Percentiles rank a stretch among this genome's conserved stretches.
Evolutionary conservation across 805 yeast species (phyloP).

Genomic region (Yamadazyma paraphyllophila): DNA sequence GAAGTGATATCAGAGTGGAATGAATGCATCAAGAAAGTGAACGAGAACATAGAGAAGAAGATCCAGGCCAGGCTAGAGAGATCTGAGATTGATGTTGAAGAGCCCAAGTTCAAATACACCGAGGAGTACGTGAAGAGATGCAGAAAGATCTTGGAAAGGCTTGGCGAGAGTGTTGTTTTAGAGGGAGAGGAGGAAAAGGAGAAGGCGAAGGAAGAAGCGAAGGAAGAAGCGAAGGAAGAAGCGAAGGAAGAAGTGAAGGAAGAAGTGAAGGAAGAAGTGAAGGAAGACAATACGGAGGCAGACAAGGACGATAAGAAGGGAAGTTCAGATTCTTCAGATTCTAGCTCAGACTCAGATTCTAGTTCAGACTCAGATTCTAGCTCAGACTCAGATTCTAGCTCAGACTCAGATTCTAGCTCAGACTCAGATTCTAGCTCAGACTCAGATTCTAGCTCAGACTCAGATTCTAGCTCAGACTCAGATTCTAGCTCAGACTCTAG

Average conservation of each 20-base stretch:
- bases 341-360: not conserved
- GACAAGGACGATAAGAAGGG: slow-evolving; percentile 1
- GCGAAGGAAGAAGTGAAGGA: slow-evolving; percentile 11
- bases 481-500: slow-evolving; percentile 2
- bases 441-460: not conserved
- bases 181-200: slow-evolving; percentile 14
- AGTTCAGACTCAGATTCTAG: slow-evolving; percentile 3
- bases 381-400: not conserved
- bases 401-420: not conserved
- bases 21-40: slow-evolving; percentile 40
- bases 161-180: slow-evolving; percentile 21
- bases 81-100: slow-evolving; percentile 16
- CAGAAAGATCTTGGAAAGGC: slow-evolving; percentile 33
- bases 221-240: slow-evolving; percentile 14
- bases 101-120: slow-evolving; percentile 14
- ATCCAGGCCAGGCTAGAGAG: slow-evolving; percentile 25
- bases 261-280: slow-evolving; percentile 8
- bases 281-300: not conserved
- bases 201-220: slow-evolving; percentile 12
- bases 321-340: not conserved
- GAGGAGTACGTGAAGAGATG: slow-evolving; percentile 43
- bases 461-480: not conserved
- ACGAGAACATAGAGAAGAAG: slow-evolving; percentile 37
- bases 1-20: slow-evolving; percentile 58
- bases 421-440: slow-evolving; percentile 3